Evolutionary conservation across 495 filamentous ascomycete species (phyloP).

Genomic region (Podospora fimiseda): DNA sequence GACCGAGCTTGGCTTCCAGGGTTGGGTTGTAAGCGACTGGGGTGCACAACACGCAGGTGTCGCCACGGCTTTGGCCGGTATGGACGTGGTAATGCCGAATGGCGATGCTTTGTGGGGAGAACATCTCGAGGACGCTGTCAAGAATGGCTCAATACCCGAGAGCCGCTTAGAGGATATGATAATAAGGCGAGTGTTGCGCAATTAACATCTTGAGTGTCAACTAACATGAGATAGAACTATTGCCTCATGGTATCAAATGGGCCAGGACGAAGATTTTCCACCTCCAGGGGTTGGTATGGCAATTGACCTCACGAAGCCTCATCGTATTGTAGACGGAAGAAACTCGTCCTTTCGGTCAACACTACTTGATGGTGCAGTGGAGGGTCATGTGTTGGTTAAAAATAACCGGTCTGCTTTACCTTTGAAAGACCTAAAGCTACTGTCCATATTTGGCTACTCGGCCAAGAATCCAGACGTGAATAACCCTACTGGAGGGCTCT

Average conservation of each 20-base stretch:
- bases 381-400: constrained; percentile 58
- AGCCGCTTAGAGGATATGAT: constrained; percentile 49
- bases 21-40: constrained; percentile 63
- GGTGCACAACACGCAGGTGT: constrained; percentile 52
- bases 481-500: constrained; percentile 23
- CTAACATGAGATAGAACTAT: constrained; percentile 42
- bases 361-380: constrained; percentile 41
- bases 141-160: constrained; percentile 44
- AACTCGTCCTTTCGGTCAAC: constrained; percentile 35
- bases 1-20: constrained; percentile 53
- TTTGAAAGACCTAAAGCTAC: constrained; percentile 40
- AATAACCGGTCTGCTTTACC: constrained; percentile 52
- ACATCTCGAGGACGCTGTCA: constrained; percentile 39
- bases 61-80: constrained; percentile 46
- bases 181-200: constrained; percentile 26
- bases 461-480: constrained; percentile 40
- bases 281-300: constrained; percentile 39
- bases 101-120: constrained; percentile 31
- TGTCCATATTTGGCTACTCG: constrained; percentile 49
- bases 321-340: constrained; percentile 45
- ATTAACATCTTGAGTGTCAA: neutral
- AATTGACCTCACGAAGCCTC: constrained; percentile 45
- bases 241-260: constrained; percentile 51
- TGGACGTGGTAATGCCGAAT: constrained; percentile 58
- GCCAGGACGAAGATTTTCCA: constrained; percentile 49